phyloP scores from a whole-genome alignment of 441 rosid genomes.

The Theobroma grandiflorum region DNA sequence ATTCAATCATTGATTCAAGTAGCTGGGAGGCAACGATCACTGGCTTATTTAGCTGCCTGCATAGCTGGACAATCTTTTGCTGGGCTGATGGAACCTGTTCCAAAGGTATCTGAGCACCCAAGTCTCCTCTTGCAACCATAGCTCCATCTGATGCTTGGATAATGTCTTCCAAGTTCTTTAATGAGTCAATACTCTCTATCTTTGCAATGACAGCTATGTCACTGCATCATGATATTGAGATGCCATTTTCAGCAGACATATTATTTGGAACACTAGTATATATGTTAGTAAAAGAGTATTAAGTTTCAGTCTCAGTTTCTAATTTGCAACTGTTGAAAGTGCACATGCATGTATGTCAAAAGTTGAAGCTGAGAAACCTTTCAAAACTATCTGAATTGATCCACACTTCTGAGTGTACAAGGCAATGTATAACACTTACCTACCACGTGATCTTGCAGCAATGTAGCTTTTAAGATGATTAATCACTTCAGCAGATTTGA shows the following conservation, averaged over 20 bases:
- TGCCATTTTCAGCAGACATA: neutral
- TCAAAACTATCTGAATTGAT: neutral
- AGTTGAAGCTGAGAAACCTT: neutral
- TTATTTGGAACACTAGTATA: conserved; percentile 2
- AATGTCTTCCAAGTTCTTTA: conserved; percentile 91
- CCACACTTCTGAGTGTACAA: neutral
- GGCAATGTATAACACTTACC: conserved; percentile 46
- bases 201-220: conserved; percentile 92
- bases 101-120: conserved; percentile 99
- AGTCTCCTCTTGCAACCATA: conserved; percentile 99
- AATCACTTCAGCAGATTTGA: conserved; percentile 98
- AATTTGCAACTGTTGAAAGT: conserved; percentile 3
- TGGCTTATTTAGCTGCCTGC: conserved; percentile 91
- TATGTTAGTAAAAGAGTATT: neutral
- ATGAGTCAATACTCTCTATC: conserved; percentile 95
- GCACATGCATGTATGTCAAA: neutral
- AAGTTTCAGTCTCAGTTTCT: neutral
- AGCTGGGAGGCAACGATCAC: conserved; percentile 97
- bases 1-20: conserved; percentile 97
- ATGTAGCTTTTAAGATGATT: conserved; percentile 94
- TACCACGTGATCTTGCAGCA: conserved; percentile 83
- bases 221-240: conserved; percentile 47
- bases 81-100: conserved; percentile 99
- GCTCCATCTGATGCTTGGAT: conserved; percentile 97
- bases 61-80: conserved; percentile 78